These are phyloP conservation scores for Musa troglodytarum DNA, from an alignment of 176 grass and related monocot genomes.

Conservation along the genomic window DNA sequence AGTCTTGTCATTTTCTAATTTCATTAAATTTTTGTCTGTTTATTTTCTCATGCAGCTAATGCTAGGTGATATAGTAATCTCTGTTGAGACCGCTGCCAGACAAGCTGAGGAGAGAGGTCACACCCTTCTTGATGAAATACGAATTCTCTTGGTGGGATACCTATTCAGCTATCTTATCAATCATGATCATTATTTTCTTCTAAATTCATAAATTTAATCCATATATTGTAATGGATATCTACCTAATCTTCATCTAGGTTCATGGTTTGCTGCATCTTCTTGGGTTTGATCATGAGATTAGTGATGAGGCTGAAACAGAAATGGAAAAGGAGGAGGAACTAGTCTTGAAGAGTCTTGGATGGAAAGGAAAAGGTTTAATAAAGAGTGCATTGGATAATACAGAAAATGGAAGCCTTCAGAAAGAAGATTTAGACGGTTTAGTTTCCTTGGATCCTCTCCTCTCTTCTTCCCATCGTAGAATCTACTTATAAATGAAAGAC, in stretches of 20 bases:
- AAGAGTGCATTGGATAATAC: constrained; percentile 32
- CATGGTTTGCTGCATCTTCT: constrained; percentile 78
- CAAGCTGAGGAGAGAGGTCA: constrained; percentile 88
- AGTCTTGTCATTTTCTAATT: constrained; percentile 8
- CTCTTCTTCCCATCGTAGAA: constrained; percentile 1
- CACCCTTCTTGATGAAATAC: constrained; percentile 88
- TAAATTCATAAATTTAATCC: neutral
- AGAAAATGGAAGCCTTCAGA: constrained; percentile 27
- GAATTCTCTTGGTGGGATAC: constrained; percentile 54
- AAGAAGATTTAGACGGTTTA: constrained; percentile 50
- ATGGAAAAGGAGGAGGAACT: constrained; percentile 71
- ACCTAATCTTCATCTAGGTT: constrained; percentile 40
- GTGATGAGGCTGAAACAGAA: constrained; percentile 63
- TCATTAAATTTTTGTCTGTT: constrained; percentile 6
- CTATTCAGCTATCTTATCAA: constrained; percentile 1
- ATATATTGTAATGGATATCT: neutral
- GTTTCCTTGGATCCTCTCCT: constrained; percentile 20
- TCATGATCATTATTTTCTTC: neutral
- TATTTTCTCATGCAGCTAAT: constrained; percentile 57
- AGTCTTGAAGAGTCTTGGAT: constrained; percentile 78
- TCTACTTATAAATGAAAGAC: constrained; percentile 17
- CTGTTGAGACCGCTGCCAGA: constrained; percentile 75
- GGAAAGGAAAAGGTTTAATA: constrained; percentile 59
- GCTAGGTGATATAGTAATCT: constrained; percentile 82
- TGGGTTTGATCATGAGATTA: constrained; percentile 62